Percentiles rank a stretch among this genome's conserved stretches.
Evolutionary conservation across 2,329 filamentous ascomycete species (phyloP).

Genomic region (Penicillium sp.): DNA sequence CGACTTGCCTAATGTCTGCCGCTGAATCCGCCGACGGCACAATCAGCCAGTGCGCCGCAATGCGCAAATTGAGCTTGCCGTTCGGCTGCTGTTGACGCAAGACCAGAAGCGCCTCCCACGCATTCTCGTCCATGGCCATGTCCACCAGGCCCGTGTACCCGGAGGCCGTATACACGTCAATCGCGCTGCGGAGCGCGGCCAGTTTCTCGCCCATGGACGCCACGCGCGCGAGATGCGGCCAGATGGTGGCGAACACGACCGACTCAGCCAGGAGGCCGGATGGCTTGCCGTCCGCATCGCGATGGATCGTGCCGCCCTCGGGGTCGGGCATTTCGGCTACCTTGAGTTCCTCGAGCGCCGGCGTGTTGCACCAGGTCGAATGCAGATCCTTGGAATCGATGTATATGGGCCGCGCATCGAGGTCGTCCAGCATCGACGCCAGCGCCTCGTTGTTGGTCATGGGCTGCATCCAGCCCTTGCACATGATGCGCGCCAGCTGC

Average conservation of each 20-base stretch:
- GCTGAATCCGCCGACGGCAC: slow-evolving; percentile 37
- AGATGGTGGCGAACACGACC: slow-evolving; percentile 43
- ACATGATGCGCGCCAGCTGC: slow-evolving; percentile 39
- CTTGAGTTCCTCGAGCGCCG: slow-evolving; percentile 45
- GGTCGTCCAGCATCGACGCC: slow-evolving; percentile 46
- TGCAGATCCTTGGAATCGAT: slow-evolving; percentile 50
- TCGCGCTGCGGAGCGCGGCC: slow-evolving; percentile 37
- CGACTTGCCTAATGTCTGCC: slow-evolving; percentile 40
- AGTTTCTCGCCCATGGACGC: slow-evolving; percentile 43
- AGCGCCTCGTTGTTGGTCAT: slow-evolving; percentile 43
- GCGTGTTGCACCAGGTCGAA: slow-evolving; percentile 49
- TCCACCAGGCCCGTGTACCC: slow-evolving; percentile 50
- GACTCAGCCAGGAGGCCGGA: slow-evolving; percentile 47
- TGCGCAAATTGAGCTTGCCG: slow-evolving; percentile 37
- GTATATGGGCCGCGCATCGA: slow-evolving; percentile 47
- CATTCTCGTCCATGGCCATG: slow-evolving; percentile 51
- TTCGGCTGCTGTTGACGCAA: slow-evolving; percentile 28
- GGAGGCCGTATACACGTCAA: slow-evolving; percentile 40
- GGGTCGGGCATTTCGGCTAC: slow-evolving; percentile 39
- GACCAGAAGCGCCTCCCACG: slow-evolving; percentile 43
- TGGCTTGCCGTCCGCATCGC: slow-evolving; percentile 40
- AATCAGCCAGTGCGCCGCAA: slow-evolving; percentile 50
- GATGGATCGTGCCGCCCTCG: slow-evolving; percentile 45
- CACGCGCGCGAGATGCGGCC: slow-evolving; percentile 44
- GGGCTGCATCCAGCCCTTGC: slow-evolving; percentile 49